phyloP scores from a whole-genome alignment of 139 green algal genomes.

The Volvox reticuliferus region DNA sequence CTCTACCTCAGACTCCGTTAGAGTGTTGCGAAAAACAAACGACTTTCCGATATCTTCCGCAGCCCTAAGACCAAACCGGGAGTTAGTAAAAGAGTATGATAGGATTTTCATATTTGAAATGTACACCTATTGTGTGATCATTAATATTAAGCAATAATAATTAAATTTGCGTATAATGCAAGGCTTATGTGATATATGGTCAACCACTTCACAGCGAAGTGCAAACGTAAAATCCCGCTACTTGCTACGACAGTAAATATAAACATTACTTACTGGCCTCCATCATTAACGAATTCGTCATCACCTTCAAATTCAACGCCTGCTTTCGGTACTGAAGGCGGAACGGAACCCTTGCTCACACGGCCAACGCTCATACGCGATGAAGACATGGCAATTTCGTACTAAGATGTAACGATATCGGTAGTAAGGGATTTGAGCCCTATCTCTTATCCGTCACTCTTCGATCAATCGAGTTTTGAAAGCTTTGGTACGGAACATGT shows the following conservation, averaged over 20 bases:
- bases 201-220: neutral
- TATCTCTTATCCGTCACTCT: no score
- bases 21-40: neutral
- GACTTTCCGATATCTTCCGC: constrained; percentile 37
- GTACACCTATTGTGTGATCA: no score
- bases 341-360: neutral
- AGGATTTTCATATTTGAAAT: neutral
- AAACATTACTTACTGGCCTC: neutral
- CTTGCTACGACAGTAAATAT: neutral
- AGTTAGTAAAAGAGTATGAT: constrained; percentile 2
- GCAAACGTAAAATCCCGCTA: neutral
- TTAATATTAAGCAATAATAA: neutral
- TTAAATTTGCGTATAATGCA: neutral
- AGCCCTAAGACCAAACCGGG: neutral
- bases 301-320: neutral
- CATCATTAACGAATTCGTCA: constrained; percentile 9
- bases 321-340: neutral
- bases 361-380: neutral
- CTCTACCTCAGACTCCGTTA: neutral
- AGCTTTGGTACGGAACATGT: no score
- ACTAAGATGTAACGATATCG: neutral
- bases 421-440: no score
- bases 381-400: neutral
- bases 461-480: no score
- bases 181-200: neutral